Percentiles rank a stretch among this genome's conserved stretches.
phyloP scores from a whole-genome alignment of 2,329 filamentous ascomycete species.

The Phoma sp. region DNA sequence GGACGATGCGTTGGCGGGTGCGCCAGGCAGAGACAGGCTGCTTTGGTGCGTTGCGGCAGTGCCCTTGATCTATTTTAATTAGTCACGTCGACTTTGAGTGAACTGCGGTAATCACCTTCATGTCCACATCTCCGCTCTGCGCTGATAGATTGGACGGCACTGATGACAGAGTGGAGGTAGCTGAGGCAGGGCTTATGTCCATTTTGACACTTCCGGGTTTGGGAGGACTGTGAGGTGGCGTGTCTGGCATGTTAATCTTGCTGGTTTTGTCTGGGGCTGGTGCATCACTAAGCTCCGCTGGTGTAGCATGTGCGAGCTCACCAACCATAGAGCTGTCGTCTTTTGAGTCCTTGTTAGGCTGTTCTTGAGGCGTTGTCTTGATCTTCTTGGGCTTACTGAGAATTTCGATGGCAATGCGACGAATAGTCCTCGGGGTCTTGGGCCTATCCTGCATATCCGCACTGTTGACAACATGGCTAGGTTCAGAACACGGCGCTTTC shows the following conservation, averaged over 20 bases:
- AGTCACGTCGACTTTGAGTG: neutral
- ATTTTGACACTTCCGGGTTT: neutral
- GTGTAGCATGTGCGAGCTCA: constrained; percentile 18
- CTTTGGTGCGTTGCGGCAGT: neutral
- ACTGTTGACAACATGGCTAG: neutral
- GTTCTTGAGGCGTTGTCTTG: neutral
- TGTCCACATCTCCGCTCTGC: neutral
- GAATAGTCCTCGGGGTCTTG: neutral
- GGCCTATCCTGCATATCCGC: neutral
- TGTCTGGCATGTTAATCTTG: constrained; percentile 5
- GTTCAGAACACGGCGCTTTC: neutral
- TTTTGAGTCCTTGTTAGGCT: constrained; percentile 3
- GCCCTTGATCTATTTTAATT: neutral
- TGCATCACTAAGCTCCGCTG: constrained; percentile 10
- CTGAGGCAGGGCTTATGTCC: neutral
- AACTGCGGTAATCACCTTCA: neutral
- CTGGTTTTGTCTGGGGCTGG: neutral
- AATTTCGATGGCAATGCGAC: neutral
- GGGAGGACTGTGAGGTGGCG: constrained; percentile 7
- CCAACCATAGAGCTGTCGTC: constrained; percentile 11
- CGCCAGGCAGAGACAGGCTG: neutral
- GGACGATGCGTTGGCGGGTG: neutral
- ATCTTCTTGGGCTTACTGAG: neutral
- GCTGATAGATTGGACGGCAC: constrained; percentile 2
- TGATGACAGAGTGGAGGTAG: constrained; percentile 2